Evolutionary conservation across 83 land plant genomes (phyloP).

Genomic region (Larix sibirica): DNA sequence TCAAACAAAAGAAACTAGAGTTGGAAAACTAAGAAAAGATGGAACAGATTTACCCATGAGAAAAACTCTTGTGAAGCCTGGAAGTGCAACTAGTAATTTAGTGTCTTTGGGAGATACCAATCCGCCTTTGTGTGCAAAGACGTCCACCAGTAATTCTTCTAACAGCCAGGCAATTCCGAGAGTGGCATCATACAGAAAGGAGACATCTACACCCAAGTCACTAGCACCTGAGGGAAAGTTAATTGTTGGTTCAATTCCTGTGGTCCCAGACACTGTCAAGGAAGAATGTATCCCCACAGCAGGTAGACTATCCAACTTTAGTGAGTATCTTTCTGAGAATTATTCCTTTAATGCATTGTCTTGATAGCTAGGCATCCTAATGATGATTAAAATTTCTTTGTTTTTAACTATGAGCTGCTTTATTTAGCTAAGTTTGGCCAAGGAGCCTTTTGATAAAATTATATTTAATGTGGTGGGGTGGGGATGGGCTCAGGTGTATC

Average conservation of each 20-base stretch:
- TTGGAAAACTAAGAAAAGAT: slow-evolving; percentile 37
- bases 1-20: slow-evolving; percentile 29
- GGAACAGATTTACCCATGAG: slow-evolving; percentile 24
- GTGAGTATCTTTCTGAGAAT: neutral
- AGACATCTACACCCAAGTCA: neutral
- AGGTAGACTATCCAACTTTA: slow-evolving; percentile 1
- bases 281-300: slow-evolving; percentile 2
- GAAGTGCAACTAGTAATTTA: slow-evolving; percentile 15
- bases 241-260: neutral
- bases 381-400: neutral
- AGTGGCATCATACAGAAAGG: slow-evolving; percentile 7
- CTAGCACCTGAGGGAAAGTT: slow-evolving; percentile 18
- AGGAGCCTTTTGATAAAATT: neutral
- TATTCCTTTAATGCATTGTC: neutral
- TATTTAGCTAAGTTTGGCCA: neutral
- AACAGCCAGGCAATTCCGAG: slow-evolving; percentile 23
- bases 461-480: neutral
- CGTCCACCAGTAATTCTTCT: slow-evolving; percentile 3
- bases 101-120: no score
- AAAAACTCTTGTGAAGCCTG: slow-evolving; percentile 36
- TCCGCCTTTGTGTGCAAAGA: neutral
- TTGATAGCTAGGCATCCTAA: neutral
- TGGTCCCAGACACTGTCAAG: neutral
- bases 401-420: neutral
- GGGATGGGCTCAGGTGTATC: slow-evolving; percentile 3